Evolutionary conservation across 2,329 filamentous ascomycete species (phyloP), one percentile per base, ranked within the genome.

Genomic region (Claviceps spartinae): DNA sequence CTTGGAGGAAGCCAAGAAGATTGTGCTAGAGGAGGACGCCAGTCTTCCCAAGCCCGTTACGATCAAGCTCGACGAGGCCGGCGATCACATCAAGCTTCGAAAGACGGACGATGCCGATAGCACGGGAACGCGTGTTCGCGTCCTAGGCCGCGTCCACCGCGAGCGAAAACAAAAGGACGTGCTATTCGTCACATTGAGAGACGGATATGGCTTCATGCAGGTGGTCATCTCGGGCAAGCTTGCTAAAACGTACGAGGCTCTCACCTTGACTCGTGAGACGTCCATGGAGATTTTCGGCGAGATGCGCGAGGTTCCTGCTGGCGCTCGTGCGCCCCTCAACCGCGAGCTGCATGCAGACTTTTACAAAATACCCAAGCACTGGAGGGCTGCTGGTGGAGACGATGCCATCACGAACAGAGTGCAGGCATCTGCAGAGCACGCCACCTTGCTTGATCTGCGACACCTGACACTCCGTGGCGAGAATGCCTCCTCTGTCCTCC

Each of bases 261-360:
- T 95, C 60, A 89, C 85, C 24, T 79, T 96, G 60, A 87, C 88
- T 36, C 82, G 85, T 56, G 89, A 91, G 70, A 93, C 88, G n/a
- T 88, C 88, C 49, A 81, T 96, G 63, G 82, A 83, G 61, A 80
- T 96, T 53, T 81, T 81, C 55, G 90, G 90, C 59, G 86, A 94
- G 74, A 82, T 96, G 76, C 82, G 81, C 65, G 78, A 86, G 62
- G 85, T 95, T 4, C 90, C 86, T 9, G 77, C 79, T 24, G 87
- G 86, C 52, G 81, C 85, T 56, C 81, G 84, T 54, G 90, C 90
- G 1, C 88, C 88, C 48, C 82, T 88, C 70, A 75, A 85, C 75
- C 86, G 91, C 57, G 90, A 96, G 69, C 76, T 96, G 48, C 88
- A 91, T 63, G 90, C 86, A 60, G 90, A 96, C 69, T 95, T 83